Conservation (phyloP, 1,284 basidiomycete species). For the Ceratobasidium sp. region DNA sequence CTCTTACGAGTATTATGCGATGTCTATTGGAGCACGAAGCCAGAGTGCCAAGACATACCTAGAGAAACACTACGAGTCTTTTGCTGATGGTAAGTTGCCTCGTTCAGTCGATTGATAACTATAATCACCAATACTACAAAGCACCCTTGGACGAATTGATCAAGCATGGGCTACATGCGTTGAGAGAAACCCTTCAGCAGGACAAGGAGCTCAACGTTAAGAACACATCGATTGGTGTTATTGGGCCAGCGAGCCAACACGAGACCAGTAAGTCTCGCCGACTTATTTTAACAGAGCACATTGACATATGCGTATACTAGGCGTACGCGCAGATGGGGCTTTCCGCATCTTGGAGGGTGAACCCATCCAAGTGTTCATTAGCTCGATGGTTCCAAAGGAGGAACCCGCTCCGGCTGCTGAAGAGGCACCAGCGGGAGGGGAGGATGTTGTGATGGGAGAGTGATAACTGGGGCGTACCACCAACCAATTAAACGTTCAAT, state of each 20-base stretch:
- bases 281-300: not conserved
- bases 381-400: slow-evolving; percentile 75
- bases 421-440: slow-evolving; percentile 57
- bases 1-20: slow-evolving; percentile 98
- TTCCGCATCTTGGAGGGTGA: slow-evolving; percentile 88
- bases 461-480: slow-evolving; percentile 55
- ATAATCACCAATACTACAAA: slow-evolving; percentile 54
- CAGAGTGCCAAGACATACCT: slow-evolving; percentile 99
- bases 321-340: slow-evolving; percentile 63
- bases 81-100: slow-evolving; percentile 77
- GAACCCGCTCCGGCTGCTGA: slow-evolving; percentile 58
- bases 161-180: slow-evolving; percentile 90
- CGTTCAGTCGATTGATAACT: not conserved
- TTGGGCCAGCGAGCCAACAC: slow-evolving; percentile 74
- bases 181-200: slow-evolving; percentile 95
- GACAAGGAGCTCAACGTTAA: slow-evolving; percentile 93
- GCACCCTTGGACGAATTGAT: slow-evolving; percentile 88
- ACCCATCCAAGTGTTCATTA: slow-evolving; percentile 75
- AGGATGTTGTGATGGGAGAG: slow-evolving; percentile 85
- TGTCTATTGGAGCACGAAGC: slow-evolving; percentile 97
- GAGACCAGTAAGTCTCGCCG: slow-evolving; percentile 61
- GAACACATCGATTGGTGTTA: slow-evolving; percentile 94
- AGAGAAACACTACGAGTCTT: slow-evolving; percentile 92
- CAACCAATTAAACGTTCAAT: slow-evolving; percentile 45
- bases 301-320: slow-evolving; percentile 14